These are phyloP conservation scores for Astrephomene gubernaculifera DNA, from an alignment of 139 green algal genomes.

Conservation along the genomic window DNA sequence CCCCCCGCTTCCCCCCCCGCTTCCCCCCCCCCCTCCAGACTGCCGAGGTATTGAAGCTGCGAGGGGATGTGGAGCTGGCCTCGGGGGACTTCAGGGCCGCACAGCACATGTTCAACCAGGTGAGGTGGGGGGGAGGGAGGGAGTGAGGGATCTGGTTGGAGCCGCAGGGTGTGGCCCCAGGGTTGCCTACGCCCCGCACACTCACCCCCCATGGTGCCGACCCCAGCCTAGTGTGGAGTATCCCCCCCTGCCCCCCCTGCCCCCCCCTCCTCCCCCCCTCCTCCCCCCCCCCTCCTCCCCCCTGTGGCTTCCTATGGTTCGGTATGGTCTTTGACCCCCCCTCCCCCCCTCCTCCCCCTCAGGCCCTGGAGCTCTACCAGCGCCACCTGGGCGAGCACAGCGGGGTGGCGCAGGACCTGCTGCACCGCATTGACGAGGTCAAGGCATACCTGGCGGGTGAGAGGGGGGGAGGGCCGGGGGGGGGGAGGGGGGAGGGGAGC, in stretches of 20 bases:
- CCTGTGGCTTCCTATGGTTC: no score
- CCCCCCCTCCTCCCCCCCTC: neutral
- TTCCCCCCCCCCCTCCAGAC: neutral
- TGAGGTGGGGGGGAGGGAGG: neutral
- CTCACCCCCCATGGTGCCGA: neutral
- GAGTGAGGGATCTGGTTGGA: neutral
- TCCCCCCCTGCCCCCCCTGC: neutral
- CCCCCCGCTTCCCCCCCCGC: neutral
- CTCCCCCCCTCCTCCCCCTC: neutral
- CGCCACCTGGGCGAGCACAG: constrained; percentile 3
- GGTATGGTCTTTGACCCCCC: no score
- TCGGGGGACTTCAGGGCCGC: constrained; percentile 10
- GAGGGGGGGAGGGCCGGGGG: no score
- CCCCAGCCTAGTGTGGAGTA: neutral
- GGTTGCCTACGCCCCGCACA: neutral
- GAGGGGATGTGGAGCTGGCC: constrained; percentile 26
- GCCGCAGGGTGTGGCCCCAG: no score
- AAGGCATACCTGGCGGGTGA: constrained; percentile 42
- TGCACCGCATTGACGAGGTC: constrained; percentile 45
- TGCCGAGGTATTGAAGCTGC: constrained; percentile 44
- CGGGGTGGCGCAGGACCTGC: constrained; percentile 26
- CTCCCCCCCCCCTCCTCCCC: neutral
- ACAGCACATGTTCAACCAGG: constrained; percentile 41
- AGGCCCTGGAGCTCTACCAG: constrained; percentile 42
- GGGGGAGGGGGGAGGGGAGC: no score